phyloP scores from a whole-genome alignment of 805 yeast species.

The Geotrichum ghanense region DNA sequence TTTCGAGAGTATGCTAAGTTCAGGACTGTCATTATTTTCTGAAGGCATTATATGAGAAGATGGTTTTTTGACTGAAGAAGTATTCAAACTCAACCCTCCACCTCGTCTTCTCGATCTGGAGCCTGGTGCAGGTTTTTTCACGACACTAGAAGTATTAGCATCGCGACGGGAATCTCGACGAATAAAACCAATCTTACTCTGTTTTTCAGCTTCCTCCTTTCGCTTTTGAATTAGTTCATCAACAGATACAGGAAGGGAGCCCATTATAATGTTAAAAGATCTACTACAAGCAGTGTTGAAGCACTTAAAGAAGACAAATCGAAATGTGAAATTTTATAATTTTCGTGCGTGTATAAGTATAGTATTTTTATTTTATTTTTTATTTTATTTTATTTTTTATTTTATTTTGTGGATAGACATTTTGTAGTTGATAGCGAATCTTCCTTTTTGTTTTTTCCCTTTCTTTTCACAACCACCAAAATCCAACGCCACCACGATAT shows the following conservation, averaged over 20 bases:
- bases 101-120: constrained; percentile 5
- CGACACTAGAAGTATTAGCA: constrained; percentile 23
- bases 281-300: not conserved
- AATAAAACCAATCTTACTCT: constrained; percentile 32
- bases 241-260: constrained; percentile 18
- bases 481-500: not conserved
- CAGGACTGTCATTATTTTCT: not conserved
- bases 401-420: too few species aligned
- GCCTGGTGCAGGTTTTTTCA: constrained; percentile 12
- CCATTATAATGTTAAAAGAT: not conserved
- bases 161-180: constrained; percentile 32
- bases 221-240: constrained; percentile 21
- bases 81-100: constrained; percentile 5
- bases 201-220: constrained; percentile 13
- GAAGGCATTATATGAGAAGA: not conserved
- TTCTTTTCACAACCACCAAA: constrained; percentile 1
- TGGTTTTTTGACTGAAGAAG: not conserved
- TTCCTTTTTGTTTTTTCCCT: not conserved
- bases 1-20: not conserved
- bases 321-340: not conserved
- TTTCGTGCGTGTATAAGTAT: too few species aligned
- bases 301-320: not conserved
- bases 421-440: not conserved
- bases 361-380: too few species aligned
- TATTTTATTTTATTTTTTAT: too few species aligned